Base-by-base conservation (phyloP, 1,284 basidiomycete genomes). In the Sporisorium reilianum region DNA sequence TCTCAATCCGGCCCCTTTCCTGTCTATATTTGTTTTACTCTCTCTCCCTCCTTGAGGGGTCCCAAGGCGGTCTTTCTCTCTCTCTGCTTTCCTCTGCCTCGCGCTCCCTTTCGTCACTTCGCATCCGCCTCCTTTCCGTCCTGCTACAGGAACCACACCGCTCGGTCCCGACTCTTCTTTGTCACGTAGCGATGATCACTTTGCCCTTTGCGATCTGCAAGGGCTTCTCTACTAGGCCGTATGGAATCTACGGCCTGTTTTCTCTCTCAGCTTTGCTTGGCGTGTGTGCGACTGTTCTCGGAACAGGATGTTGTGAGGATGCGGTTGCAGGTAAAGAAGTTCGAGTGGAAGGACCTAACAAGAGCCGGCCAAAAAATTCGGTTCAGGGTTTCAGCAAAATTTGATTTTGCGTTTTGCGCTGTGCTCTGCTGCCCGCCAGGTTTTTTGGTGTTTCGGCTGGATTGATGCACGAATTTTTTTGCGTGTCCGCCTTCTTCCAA, bases 31-130 rank as follows among this genome's bases (percentile, higher is more conserved):
- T 48, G 46, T 30, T 48, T 48, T 22, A 9, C 42, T 40, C 51
- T 32, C 30, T 23, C 41, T 25, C 25, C 5, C 11, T n/a, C 5
- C 18, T 12, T 5, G 11, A 11, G n/a, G 55, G 55, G 51, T 58
- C 63, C 22, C 44, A 58, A 54, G 63, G 30, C 51, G 56, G 50
- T 54, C 26, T 40, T 34, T 28, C 42, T 28, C 42, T 30, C 28
- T 32, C 26, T 44, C 25, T 38, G 36, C 36, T 38, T 38, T 46
- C 45, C 28, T 23, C 23, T 25, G 26, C 16, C 36, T 44, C 25
- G 44, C 44, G 26, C 46, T 32, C 20, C n/a, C 26, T 28, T 49
- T 30, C 16, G 45, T 28, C 45, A 30, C 45, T 41, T 53, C 26
- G 28, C 49, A 48, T 30, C 26, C 46, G 46, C 46, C 46, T 48